Percentiles rank a stretch among this genome's conserved stretches.
phyloP scores from a whole-genome alignment of 768 basidiomycete genomes.

The Leccinum boreale region DNA sequence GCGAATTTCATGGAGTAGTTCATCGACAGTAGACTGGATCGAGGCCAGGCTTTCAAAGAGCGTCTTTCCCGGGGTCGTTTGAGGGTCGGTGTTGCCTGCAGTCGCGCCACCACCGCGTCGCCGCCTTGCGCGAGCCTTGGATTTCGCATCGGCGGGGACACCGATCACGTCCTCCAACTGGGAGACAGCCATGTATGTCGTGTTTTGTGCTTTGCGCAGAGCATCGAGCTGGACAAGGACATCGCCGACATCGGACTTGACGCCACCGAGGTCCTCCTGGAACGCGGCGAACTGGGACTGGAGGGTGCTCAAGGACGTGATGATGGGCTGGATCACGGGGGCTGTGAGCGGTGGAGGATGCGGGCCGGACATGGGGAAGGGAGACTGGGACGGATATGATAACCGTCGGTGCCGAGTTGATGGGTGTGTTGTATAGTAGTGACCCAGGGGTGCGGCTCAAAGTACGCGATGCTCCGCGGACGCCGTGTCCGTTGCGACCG shows the following conservation, averaged over 20 bases:
- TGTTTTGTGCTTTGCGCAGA: conserved; percentile 13
- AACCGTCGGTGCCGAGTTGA: background rate
- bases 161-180: conserved; percentile 16
- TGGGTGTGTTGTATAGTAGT: background rate
- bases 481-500: background rate
- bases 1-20: conserved; percentile 13
- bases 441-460: background rate
- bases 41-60: conserved; percentile 12
- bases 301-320: conserved; percentile 1
- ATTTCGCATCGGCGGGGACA: background rate
- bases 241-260: conserved; percentile 16
- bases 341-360: background rate
- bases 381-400: background rate
- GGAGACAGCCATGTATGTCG: conserved; percentile 4
- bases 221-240: conserved; percentile 14
- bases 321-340: background rate
- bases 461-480: background rate
- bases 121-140: background rate
- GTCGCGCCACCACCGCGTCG: background rate
- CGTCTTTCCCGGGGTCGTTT: background rate
- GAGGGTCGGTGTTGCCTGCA: background rate
- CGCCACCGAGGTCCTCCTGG: conserved; percentile 1
- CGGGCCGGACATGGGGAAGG: background rate
- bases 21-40: conserved; percentile 21
- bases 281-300: conserved; percentile 15